Evolutionary conservation across 1,139 yeast genomes (phyloP), one percentile per base, ranked within the genome.

Genomic region (Hansenula anomala): DNA sequence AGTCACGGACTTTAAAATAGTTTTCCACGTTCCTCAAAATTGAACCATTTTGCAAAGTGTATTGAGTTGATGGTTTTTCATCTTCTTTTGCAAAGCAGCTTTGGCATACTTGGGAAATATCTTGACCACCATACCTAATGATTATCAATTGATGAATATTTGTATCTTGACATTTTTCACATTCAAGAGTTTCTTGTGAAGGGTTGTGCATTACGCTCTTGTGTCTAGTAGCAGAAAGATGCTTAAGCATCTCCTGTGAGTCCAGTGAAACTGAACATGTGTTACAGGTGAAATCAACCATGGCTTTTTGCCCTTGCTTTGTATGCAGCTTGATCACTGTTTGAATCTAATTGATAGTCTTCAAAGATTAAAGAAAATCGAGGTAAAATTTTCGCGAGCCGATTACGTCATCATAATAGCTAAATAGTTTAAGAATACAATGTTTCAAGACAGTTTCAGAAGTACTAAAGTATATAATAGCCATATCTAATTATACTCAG

Each of bases 121-220:
- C 80, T 17, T 71, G 66, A 18, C 79, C 73, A 2, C 80, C 84
- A 54, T 67, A 75, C 35, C 84, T 56, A 9, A 73, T 60, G 31
- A 79, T 64, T 36, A 64, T 66, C 37, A 78, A 58, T 48, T 72
- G 75, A 52, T 77, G 82, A 34, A 79, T 67, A 51, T 77, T 78
- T 34, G 65, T 52, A 50, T 75, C 76, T 17, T 66, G 66, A 56
- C 86, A 78, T 34, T 71, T 74, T 52, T 77, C 82, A 56, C 86
- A 79, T 45, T 65, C 68, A 11, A 79, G 54, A 11, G 59, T 55
- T 48, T 76, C 80, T 24, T 61, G 66, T 4, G 60, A 46, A 0
- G 51, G 41, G 8, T 55, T 56, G 43, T 62, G 63, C 9, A 39
- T 33, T 9, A 76, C 70, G 1, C 69, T 56, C 49, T 75, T 77